Evolutionary conservation across 2,329 filamentous ascomycete genomes (phyloP).

Genomic region (Teratosphaeria viscida): DNA sequence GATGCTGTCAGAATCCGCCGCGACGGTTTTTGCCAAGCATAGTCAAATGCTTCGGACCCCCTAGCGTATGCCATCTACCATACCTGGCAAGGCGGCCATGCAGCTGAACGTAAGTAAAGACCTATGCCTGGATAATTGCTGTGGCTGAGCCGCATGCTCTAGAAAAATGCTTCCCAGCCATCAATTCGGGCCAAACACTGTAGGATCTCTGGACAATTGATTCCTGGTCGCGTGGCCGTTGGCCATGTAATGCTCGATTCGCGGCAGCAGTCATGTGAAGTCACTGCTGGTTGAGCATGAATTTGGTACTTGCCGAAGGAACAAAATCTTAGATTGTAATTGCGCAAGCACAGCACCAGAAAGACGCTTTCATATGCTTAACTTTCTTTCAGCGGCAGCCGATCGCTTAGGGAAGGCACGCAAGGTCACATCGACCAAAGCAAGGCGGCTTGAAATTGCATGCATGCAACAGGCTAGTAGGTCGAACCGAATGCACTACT

Average conservation of each 20-base stretch:
- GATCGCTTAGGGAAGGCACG: background rate
- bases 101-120: background rate
- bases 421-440: background rate
- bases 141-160: too few species aligned
- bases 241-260: too few species aligned
- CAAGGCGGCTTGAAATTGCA: too few species aligned
- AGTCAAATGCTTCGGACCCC: background rate
- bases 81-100: background rate
- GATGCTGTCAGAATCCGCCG: background rate
- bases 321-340: background rate
- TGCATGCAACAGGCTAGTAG: too few species aligned
- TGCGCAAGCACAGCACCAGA: background rate
- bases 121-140: background rate
- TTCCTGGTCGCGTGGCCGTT: too few species aligned
- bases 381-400: background rate
- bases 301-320: too few species aligned
- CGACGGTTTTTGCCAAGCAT: background rate
- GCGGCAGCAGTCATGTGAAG: too few species aligned
- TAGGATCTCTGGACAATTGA: too few species aligned
- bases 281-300: too few species aligned
- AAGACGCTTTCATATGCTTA: background rate
- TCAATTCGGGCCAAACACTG: too few species aligned
- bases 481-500: background rate
- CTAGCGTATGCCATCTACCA: background rate
- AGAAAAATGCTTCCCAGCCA: too few species aligned